Evolutionary conservation across 2,329 filamentous ascomycete genomes (phyloP).

Genomic region (Sporothrix humicola): DNA sequence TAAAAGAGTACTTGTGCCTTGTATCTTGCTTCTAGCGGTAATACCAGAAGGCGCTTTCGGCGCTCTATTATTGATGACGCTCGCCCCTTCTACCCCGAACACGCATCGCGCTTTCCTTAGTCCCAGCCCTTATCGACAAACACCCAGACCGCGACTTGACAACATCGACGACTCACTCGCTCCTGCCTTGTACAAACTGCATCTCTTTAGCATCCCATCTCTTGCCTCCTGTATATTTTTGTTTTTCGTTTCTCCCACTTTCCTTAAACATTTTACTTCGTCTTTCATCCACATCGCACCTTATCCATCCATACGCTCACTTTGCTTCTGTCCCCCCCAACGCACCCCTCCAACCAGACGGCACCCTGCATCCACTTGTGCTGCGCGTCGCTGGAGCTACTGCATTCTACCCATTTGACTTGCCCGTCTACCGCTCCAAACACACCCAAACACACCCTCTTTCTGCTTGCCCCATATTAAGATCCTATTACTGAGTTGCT

Average conservation of each 20-base stretch:
- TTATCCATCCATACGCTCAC: not conserved
- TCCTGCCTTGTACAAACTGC: constrained; percentile 19
- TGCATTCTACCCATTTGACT: constrained; percentile 33
- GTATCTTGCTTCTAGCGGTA: too few species aligned
- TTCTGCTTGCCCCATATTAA: constrained; percentile 14
- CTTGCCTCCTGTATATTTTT: constrained; percentile 12
- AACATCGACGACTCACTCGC: not conserved
- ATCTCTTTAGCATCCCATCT: not conserved
- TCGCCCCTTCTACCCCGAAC: constrained; percentile 14
- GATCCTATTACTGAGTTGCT: too few species aligned
- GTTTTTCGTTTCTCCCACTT: not conserved
- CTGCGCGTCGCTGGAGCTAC: constrained; percentile 36
- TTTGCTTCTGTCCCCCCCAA: not conserved
- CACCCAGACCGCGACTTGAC: constrained; percentile 19
- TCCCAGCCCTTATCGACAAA: constrained; percentile 15
- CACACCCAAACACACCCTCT: constrained; percentile 11
- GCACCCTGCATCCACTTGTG: constrained; percentile 30
- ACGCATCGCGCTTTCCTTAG: constrained; percentile 27
- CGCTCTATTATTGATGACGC: not conserved
- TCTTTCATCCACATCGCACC: constrained; percentile 8
- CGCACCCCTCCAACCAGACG: constrained; percentile 19
- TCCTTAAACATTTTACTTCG: not conserved
- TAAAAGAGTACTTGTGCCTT: too few species aligned
- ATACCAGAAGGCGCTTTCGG: not conserved
- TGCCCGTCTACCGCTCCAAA: not conserved